phyloP scores from a whole-genome alignment of 805 yeast species.

The Candida jianshihensis region DNA sequence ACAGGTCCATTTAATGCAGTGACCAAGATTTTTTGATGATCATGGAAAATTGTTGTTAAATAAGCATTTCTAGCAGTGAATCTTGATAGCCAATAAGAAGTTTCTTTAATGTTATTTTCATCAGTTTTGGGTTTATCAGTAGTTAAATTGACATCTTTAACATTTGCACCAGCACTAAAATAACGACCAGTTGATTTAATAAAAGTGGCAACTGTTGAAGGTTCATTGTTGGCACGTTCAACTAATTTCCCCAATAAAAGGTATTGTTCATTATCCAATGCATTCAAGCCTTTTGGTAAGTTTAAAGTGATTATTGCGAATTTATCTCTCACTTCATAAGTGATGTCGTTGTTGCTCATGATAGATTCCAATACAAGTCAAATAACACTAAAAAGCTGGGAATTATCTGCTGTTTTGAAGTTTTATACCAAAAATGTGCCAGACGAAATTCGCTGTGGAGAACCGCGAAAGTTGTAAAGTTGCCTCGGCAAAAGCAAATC shows the following conservation, averaged over 20 bases:
- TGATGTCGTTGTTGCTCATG: slow-evolving; percentile 21
- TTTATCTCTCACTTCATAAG: slow-evolving; percentile 31
- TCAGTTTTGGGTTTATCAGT: slow-evolving; percentile 5
- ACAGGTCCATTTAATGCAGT: slow-evolving; percentile 84
- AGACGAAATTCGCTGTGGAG: too few relatives aligned
- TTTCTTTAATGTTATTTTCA: slow-evolving; percentile 16
- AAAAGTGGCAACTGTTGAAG: slow-evolving; percentile 55
- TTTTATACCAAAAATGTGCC: too few relatives aligned
- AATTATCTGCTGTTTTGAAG: neutral
- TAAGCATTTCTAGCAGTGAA: slow-evolving; percentile 69
- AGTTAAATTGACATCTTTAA: slow-evolving; percentile 27
- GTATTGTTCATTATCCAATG: slow-evolving; percentile 61
- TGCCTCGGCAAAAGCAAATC: too few relatives aligned
- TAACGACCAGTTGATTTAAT: slow-evolving; percentile 66
- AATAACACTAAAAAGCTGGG: too few relatives aligned
- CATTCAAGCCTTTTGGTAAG: slow-evolving; percentile 55
- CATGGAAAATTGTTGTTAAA: slow-evolving; percentile 58
- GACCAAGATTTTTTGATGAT: slow-evolving; percentile 64
- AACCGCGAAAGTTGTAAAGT: too few relatives aligned
- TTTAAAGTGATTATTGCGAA: slow-evolving; percentile 60
- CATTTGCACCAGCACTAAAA: slow-evolving; percentile 84
- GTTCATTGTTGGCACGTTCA: slow-evolving; percentile 56
- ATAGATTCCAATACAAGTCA: too few relatives aligned
- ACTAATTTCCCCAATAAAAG: slow-evolving; percentile 50
- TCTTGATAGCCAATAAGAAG: slow-evolving; percentile 42